Conservation (phyloP, 345 rosid species). For the Leavenworthia alabamica region DNA sequence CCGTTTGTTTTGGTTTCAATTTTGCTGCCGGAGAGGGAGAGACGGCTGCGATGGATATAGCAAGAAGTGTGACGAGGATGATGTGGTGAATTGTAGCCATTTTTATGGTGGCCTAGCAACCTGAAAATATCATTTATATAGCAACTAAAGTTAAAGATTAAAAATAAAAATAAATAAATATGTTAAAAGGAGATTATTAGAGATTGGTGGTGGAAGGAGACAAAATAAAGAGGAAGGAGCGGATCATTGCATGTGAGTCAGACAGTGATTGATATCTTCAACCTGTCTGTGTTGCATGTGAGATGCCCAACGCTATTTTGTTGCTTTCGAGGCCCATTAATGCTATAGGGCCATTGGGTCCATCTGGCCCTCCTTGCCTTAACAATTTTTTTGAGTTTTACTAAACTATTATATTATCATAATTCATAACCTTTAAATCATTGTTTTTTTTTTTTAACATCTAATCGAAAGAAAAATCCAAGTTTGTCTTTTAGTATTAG, state of each 20-base stretch:
- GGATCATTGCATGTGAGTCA: slow-evolving; percentile 31
- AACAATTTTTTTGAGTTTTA: background rate
- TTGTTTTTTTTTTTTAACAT: slow-evolving; percentile 12
- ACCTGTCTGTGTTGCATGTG: slow-evolving; percentile 10
- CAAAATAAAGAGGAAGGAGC: slow-evolving; percentile 17
- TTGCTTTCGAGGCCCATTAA: slow-evolving; percentile 26
- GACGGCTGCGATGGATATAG: slow-evolving; percentile 9
- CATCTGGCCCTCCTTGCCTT: slow-evolving; percentile 12
- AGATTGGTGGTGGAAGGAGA: slow-evolving; percentile 15
- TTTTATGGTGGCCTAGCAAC: slow-evolving; percentile 15
- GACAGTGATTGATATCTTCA: background rate
- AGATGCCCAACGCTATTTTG: slow-evolving; percentile 18
- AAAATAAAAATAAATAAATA: background rate
- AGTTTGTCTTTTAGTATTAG: background rate
- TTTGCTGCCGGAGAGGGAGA: no score
- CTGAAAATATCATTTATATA: slow-evolving; percentile 6
- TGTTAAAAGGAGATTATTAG: no score
- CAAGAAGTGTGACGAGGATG: slow-evolving; percentile 34
- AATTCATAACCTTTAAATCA: background rate
- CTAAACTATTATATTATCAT: no score
- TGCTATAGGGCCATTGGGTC: slow-evolving; percentile 15
- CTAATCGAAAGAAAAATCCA: background rate
- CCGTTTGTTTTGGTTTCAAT: background rate
- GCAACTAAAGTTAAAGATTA: no score
- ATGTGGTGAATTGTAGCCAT: slow-evolving; percentile 25